Evolutionary conservation across 73 alveolate species (phyloP).

Genomic region (Paramecium octaurelia): DNA sequence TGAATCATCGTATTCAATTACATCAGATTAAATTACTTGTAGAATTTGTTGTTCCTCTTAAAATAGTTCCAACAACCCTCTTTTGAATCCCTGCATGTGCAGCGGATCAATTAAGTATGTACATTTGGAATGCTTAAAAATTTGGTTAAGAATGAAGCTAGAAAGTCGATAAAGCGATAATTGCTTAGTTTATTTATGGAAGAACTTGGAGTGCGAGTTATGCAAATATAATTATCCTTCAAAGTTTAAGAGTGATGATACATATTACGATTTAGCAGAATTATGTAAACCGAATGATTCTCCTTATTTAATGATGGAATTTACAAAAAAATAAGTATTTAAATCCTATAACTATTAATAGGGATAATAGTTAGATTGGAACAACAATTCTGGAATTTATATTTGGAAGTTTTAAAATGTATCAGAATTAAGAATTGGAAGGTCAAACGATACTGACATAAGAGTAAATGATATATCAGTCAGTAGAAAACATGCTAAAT

Average conservation of each 20-base stretch:
- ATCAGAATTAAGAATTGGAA: conserved; percentile 8
- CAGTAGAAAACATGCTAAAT: conserved; percentile 44
- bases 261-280: conserved; percentile 52
- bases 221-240: conserved; percentile 67
- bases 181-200: conserved; percentile 69
- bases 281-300: conserved; percentile 43
- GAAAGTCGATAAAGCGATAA: conserved; percentile 61
- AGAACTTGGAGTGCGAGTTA: conserved; percentile 71
- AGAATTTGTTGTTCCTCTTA: conserved; percentile 68
- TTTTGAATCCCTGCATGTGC: conserved; percentile 72
- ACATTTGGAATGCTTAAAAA: conserved; percentile 66
- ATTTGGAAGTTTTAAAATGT: not conserved
- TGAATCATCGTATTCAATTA: not conserved
- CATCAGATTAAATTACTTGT: conserved; percentile 32
- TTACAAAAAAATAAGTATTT: not conserved
- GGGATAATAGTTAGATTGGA: not conserved
- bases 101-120: conserved; percentile 72
- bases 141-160: conserved; percentile 70
- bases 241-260: conserved; percentile 28
- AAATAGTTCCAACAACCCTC: conserved; percentile 59
- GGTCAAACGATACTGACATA: conserved; percentile 56
- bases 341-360: not conserved
- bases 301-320: conserved; percentile 40
- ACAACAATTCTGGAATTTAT: not conserved
- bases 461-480: conserved; percentile 50